Base-by-base conservation (phyloP, 805 yeast species). In the Candida endomychidarum region DNA sequence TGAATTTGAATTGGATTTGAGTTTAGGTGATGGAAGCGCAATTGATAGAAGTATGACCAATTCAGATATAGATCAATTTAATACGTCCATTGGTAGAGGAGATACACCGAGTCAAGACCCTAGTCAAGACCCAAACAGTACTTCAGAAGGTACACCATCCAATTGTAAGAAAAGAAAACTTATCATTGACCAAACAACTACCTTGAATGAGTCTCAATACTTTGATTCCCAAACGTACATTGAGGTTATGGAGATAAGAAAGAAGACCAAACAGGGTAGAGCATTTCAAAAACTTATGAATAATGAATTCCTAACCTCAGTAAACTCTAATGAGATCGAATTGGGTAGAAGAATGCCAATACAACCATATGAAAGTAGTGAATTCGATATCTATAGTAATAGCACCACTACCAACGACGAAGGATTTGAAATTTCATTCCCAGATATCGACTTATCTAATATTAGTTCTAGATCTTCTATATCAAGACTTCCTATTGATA, bases 401-500 rank as follows among this genome's bases (percentile, higher is more conserved):
- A 14, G 18, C 10, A 3, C 17, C 2, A 9, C 37, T 4, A 11
- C 22, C 3, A 14, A 18, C 18, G 41, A 31, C 3, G 22, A 10
- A 12, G 27, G 25, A 8, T 57, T 58, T 39, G 52, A 53, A 25
- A 22, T 58, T 8, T 51, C 61, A 1, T 52, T 58, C 22, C 52
- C 56, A 2, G 61, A 50, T 15, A 29, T 56, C 10, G 50, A 51
- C 30, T 29, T 34, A 34, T 28, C 29, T 34, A 45, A 23, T 20
- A 34, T 36, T 17, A 38, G 30, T 10, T 22, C 37, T 10, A 14
- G 45, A 26, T 17, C 23, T 14, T 25, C 36, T 5, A 24, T 17
- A 8, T n/a, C 19, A 3, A 30, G 22, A 37, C 17, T 23, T 5
- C n/a, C 8, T 14, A 15, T 17, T 9, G 34, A 21, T 4, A 21